A percentile compares a stretch with the other conserved stretches of the same genome.
phyloP scores from a whole-genome alignment of 208 protist species.

The Trypanosoma lewisi region DNA sequence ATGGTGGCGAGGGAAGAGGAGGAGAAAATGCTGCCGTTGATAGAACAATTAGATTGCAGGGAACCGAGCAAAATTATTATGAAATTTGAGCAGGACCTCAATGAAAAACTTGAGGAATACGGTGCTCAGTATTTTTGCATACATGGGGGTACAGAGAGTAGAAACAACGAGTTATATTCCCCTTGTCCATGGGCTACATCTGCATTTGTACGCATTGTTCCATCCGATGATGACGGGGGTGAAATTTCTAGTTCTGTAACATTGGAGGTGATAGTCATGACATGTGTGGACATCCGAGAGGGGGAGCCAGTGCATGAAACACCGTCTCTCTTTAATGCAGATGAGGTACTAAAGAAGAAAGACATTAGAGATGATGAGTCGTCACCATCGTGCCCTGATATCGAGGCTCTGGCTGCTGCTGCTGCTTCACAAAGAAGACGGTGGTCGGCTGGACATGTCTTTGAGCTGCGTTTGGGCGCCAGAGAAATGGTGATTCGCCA shows the following conservation, averaged over 20 bases:
- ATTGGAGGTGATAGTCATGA: constrained; percentile 7
- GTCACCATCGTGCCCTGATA: not conserved
- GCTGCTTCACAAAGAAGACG: not conserved
- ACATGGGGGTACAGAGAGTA: not conserved
- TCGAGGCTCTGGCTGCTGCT: not conserved
- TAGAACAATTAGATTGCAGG: not conserved
- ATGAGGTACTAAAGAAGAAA: not conserved
- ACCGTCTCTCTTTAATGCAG: constrained; percentile 14
- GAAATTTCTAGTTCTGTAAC: not conserved
- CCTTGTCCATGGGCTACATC: not conserved
- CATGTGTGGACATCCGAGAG: not conserved
- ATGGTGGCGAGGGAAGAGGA: not conserved
- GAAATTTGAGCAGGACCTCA: constrained; percentile 7
- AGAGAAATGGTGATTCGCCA: constrained; percentile 7
- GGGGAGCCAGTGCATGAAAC: not conserved
- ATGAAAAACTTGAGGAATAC: constrained; percentile 3
- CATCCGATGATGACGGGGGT: not conserved
- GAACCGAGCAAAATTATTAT: not conserved
- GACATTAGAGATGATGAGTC: not conserved
- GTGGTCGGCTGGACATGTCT: constrained; percentile 15
- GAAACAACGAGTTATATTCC: not conserved
- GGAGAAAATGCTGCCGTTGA: not conserved
- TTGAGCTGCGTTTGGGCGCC: constrained; percentile 8
- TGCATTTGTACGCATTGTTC: constrained; percentile 7
- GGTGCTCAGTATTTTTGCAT: not conserved